These are phyloP conservation scores for Fusarium haematococcum DNA, from an alignment of 2,329 filamentous ascomycete genomes.

Conservation along the genomic window DNA sequence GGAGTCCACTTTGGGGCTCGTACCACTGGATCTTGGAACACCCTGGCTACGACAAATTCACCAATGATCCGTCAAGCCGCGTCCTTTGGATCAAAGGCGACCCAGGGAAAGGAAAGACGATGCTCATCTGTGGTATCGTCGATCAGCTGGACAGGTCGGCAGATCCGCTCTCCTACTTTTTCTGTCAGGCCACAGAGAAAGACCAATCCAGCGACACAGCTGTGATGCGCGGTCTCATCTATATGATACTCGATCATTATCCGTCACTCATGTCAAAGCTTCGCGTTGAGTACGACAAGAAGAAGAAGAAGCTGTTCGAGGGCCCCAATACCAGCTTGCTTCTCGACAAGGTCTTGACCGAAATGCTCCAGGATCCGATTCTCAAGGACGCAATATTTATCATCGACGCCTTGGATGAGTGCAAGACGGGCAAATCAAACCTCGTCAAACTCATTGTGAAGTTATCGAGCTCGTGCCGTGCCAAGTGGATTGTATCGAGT, in stretches of 20 bases:
- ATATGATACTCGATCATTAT: conserved; percentile 50
- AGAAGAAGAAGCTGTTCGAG: conserved; percentile 46
- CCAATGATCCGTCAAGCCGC: conserved; percentile 6
- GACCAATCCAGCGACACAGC: conserved; percentile 54
- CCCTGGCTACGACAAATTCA: conserved; percentile 31
- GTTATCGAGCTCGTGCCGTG: conserved; percentile 29
- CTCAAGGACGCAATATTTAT: conserved; percentile 51
- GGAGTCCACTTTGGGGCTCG: conserved; percentile 46
- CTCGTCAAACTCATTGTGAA: conserved; percentile 53
- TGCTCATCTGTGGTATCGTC: conserved; percentile 55
- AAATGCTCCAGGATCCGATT: conserved; percentile 48
- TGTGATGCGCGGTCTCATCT: conserved; percentile 58
- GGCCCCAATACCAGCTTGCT: conserved; percentile 46
- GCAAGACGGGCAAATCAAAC: conserved; percentile 41
- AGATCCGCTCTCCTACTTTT: conserved; percentile 52
- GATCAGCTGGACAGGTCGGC: conserved; percentile 42
- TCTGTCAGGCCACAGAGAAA: conserved; percentile 56
- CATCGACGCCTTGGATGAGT: conserved; percentile 63
- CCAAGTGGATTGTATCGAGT: conserved; percentile 59
- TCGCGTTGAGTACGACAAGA: not conserved
- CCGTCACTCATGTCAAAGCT: conserved; percentile 49
- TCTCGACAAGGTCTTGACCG: not conserved
- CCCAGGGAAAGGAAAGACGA: conserved; percentile 59
- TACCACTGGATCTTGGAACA: conserved; percentile 52
- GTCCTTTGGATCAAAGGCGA: conserved; percentile 55